These are phyloP conservation scores for Ceratocystis cacaofunesta DNA, from an alignment of 2,329 filamentous ascomycete genomes.

Conservation along the genomic window DNA sequence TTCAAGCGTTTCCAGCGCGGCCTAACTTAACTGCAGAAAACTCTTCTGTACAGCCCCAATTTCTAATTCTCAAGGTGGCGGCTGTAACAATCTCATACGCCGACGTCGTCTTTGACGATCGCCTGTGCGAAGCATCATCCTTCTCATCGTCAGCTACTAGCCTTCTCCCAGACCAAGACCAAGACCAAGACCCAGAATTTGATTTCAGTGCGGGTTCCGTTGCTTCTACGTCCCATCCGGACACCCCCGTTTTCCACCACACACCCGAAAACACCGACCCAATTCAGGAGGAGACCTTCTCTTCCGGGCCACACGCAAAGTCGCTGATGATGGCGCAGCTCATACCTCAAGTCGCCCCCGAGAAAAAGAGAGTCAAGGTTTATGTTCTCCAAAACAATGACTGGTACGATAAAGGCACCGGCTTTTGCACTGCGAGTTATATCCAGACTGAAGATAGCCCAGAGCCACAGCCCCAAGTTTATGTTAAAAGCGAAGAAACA, in stretches of 20 bases:
- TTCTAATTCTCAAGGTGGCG: slow-evolving; percentile 12
- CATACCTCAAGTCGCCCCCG: slow-evolving; percentile 50
- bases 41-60: slow-evolving; percentile 11
- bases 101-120: slow-evolving; percentile 17
- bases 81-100: slow-evolving; percentile 11
- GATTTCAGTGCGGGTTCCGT: slow-evolving; percentile 3
- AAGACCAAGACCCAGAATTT: slow-evolving; percentile 2
- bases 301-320: slow-evolving; percentile 31
- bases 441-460: slow-evolving; percentile 44
- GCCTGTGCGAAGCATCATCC: slow-evolving; percentile 13
- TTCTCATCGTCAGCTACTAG: neutral
- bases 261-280: neutral
- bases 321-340: slow-evolving; percentile 57
- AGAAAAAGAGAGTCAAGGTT: slow-evolving; percentile 81
- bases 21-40: slow-evolving; percentile 6
- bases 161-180: neutral
- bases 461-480: slow-evolving; percentile 70
- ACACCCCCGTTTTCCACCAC: slow-evolving; percentile 3
- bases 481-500: slow-evolving; percentile 87
- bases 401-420: slow-evolving; percentile 96
- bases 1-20: neutral
- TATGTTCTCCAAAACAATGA: slow-evolving; percentile 98
- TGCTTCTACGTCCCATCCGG: neutral
- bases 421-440: slow-evolving; percentile 74
- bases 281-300: slow-evolving; percentile 11